A percentile compares a stretch with the other conserved stretches of the same genome.
These are phyloP conservation scores for Juglanconis sp. DNA, from an alignment of 2,329 filamentous ascomycete genomes.

Conservation along the genomic window DNA sequence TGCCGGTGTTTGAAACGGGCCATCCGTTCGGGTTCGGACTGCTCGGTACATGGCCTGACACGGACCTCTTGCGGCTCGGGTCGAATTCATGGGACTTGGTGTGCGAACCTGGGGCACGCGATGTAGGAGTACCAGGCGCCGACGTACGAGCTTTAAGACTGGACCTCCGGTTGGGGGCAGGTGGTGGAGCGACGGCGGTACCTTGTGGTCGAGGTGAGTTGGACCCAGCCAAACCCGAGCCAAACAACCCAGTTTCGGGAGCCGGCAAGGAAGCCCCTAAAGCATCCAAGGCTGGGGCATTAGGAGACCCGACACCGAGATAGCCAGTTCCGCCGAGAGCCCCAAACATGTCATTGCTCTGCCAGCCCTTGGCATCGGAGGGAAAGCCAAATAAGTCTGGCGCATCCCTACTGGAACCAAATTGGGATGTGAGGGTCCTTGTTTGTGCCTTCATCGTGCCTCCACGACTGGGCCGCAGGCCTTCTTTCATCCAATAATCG, in stretches of 20 bases:
- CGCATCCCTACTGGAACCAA: conserved; percentile 21
- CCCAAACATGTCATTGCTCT: conserved; percentile 46
- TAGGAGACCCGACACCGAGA: conserved; percentile 27
- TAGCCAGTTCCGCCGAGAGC: conserved; percentile 33
- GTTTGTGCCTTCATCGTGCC: background rate
- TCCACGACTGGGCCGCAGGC: conserved; percentile 37
- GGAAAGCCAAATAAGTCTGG: conserved; percentile 57
- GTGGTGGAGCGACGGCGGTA: conserved; percentile 33
- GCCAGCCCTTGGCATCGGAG: conserved; percentile 40
- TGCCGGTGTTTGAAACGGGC: background rate
- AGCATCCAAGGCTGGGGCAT: conserved; percentile 37
- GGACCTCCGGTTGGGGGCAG: conserved; percentile 50
- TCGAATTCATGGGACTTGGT: conserved; percentile 23
- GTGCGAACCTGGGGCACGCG: conserved; percentile 17
- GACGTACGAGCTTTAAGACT: conserved; percentile 49
- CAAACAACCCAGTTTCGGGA: conserved; percentile 35
- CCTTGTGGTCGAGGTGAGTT: conserved; percentile 23
- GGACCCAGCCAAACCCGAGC: conserved; percentile 28
- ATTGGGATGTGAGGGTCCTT: background rate
- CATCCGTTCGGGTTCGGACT: conserved; percentile 2
- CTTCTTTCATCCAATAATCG: conserved; percentile 58
- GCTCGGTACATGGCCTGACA: background rate
- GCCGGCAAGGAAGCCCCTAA: conserved; percentile 44
- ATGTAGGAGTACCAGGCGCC: conserved; percentile 20
- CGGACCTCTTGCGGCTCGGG: conserved; percentile 14